Base-by-base conservation (phyloP, 2,329 filamentous ascomycete genomes). In the Apiospora kogelbergensis region DNA sequence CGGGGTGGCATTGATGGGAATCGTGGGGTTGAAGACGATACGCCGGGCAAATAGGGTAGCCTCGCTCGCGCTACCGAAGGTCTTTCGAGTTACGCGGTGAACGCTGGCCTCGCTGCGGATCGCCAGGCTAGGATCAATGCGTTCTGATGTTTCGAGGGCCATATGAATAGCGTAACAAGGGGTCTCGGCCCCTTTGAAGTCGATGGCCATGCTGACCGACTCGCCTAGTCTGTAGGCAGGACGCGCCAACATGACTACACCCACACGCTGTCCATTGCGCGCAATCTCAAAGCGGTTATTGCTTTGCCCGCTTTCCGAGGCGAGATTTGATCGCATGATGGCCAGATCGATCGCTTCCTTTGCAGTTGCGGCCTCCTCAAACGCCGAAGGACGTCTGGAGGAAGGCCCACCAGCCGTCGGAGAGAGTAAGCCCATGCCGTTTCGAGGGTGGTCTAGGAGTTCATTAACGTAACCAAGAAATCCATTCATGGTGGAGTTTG, bases 211-310 rank as follows among this genome's bases (percentile, higher is more conserved):
- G 15, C 90, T 93, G 60, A 98, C 89, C 0, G 91, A 90, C 80
- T 99, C 96, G 69, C 96, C 96, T 0, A 99, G 85, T 60, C 95
- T 88, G 82, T 97, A 98, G 0, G 95, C 90, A 0, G 96, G 94
- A 11, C 96, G 90, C 6, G 95, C 92, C 41, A 99, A 87, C 81
- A 95, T 94, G 68, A 99, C 89, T 6, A 97, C 93, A 2, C 93
- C 95, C 15, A 99, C 95, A n/a, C 91, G 91, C 68, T 91, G 90
- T n/a, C 95, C 95, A 76, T 94, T 95, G 17, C 95, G 92, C 15
- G 95, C 91, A 78, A 99, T 98, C 77, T 97, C 95, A 78, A 98
- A 99, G 46, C 94, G 90, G 76, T 97, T 98, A n/a, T 91, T 89
- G 76, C 93, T 95, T 74, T 94, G 91, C 44, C 91, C 90, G n/a